Evolutionary conservation across 2,329 filamentous ascomycete species (phyloP), one percentile per base, ranked within the genome.

Genomic region (Dothideomycetidae sp.): DNA sequence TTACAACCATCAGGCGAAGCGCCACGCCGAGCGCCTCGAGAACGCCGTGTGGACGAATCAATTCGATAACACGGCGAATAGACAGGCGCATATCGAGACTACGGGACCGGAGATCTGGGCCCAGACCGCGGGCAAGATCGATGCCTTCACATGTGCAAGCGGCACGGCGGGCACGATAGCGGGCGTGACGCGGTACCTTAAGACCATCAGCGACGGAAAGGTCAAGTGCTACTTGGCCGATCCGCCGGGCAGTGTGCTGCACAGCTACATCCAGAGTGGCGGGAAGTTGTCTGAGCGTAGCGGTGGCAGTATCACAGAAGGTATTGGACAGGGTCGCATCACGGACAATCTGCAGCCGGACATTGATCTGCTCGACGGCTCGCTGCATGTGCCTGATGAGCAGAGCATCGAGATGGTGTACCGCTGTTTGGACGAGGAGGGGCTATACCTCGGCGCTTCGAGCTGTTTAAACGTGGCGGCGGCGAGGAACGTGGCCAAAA

Each of bases 21-120:
- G 88, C 29, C 88, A 96, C 60, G 90, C 90, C n/a, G 85, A 90
- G 57, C 59, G 68, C 2, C 62, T 92, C 33, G 78, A 83, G 11
- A 90, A 90, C 51, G 85, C 88, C 5, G 86, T 96, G 10, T 98
- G 90, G 90, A 98, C 90, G 31, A 92, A 98, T 62, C 90, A 98
- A 63, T 98, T 98, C 62, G 90, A 98, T 59, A 98, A 98, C 65
- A 76, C 71, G 36, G 90, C 90, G 37, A 98, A 98, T 62, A 73
- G 90, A 36, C 77, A 81, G 53, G 90, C 90, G 33, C 90, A 98
- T 57, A 79, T 96, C 49, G 88, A 94, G 66, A 96, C 88, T 2
- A 98, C 90, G 0, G 90, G 90, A 0, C 90, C 90, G 0, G 90
- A 98, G 62, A 93, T 98, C 55, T 98, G 90, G 90, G 66, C 76